Percentiles rank a stretch among this genome's conserved stretches.
Conservation (phyloP, 371 early-diverging fungal genomes). For the Saksenaea vasiformis region DNA sequence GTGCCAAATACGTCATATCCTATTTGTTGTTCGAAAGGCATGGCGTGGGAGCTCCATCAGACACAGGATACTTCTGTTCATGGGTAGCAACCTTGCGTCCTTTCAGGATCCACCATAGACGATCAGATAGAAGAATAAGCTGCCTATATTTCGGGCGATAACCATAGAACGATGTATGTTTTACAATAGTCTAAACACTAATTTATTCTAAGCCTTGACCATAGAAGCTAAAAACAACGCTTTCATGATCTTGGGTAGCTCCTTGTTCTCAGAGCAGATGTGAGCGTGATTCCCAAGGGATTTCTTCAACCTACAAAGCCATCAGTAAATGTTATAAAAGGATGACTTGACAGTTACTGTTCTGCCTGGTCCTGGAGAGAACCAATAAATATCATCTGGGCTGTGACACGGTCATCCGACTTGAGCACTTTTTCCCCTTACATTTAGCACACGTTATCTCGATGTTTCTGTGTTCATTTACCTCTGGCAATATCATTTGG, state of each 20-base stretch:
- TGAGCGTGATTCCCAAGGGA: conserved; percentile 68
- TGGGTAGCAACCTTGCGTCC: too few species aligned
- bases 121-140: too few species aligned
- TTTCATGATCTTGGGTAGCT: conserved; percentile 81
- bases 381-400: conserved; percentile 76
- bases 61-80: too few species aligned
- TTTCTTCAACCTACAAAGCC: conserved; percentile 51
- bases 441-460: background rate
- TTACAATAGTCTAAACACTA: too few species aligned
- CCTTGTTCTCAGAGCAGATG: conserved; percentile 75
- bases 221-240: conserved; percentile 75
- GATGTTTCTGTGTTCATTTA: conserved; percentile 26
- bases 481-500: conserved; percentile 73
- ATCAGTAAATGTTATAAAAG: background rate
- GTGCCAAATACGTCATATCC: too few species aligned
- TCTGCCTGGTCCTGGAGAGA: conserved; percentile 67
- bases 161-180: too few species aligned
- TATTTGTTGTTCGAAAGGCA: too few species aligned
- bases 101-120: too few species aligned
- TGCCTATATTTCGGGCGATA: too few species aligned
- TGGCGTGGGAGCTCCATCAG: too few species aligned
- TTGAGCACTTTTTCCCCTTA: conserved; percentile 50
- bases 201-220: conserved; percentile 50
- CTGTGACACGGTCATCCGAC: conserved; percentile 68
- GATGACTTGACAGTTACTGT: conserved; percentile 39